Evolutionary conservation across 176 grass and related monocot species (phyloP), one percentile per base, ranked within the genome.

Genomic region (Puya raimondii): DNA sequence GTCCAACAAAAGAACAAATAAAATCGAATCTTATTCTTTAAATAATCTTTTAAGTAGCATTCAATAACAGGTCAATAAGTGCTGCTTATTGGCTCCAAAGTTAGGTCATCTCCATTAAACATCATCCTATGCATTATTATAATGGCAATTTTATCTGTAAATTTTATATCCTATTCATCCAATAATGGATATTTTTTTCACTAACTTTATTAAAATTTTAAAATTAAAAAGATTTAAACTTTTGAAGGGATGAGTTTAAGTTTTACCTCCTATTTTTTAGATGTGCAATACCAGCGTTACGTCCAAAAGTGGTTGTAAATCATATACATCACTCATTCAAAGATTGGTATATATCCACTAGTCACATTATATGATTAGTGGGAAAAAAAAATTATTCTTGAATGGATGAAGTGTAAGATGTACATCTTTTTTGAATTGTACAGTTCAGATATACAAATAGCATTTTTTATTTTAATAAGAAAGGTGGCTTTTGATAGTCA

Each of bases 101-200:
- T 74, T 71, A 78, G 68, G 61, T 68, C 75, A 67, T 72, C 51
- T 25, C 57, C 58, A 51, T 67, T 3, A 69, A 76, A 73, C 42
- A 13, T 33, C 58, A 67, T 77, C 53, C 73, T 23, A 64, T 65
- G 29, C 49, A 66, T 54, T 75, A 64, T 66, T 70, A 54, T 64
- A 82, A 48, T 42, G 33, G 6, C 4, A 42, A 42, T 42, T 6
- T 7, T 42, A 42, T 6, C 1, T 7, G 6, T 42, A 42, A 42
- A 7, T 5, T 42, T 5, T 42, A 42, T 42, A 42, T 42, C 6
- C 5, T 7, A 42, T 6, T 7, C 4, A 42, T 42, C 4, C 6
- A 42, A 6, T 42, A 4, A 42, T 42, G 6, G 33, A 42, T 42
- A 7, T 42, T 42, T 42, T 42, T 7, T 42, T 7, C n/a, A 42